These are phyloP conservation scores for Protea cynaroides DNA, from an alignment of 164 flowering plant genomes.

Conservation along the genomic window DNA sequence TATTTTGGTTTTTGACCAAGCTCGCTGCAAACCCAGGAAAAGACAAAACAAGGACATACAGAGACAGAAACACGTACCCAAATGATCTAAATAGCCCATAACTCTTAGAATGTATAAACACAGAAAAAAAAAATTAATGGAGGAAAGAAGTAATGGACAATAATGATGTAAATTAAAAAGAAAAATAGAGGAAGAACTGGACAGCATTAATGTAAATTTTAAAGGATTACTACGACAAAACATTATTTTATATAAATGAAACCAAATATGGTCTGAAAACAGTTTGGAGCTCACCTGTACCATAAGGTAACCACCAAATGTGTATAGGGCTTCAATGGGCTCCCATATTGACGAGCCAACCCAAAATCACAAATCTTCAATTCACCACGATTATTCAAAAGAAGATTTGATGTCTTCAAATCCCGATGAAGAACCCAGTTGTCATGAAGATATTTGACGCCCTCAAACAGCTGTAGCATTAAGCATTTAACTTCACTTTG, in stretches of 20 bases:
- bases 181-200: neutral
- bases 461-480: conserved; percentile 86
- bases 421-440: conserved; percentile 99
- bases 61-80: too few species aligned
- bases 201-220: neutral
- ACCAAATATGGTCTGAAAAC: neutral
- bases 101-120: too few species aligned
- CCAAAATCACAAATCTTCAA: conserved; percentile 98
- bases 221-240: neutral
- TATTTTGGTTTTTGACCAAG: neutral
- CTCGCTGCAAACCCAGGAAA: neutral
- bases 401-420: conserved; percentile 89
- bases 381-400: conserved; percentile 90
- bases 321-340: conserved; percentile 93
- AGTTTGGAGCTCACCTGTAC: conserved; percentile 74
- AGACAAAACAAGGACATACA: too few species aligned
- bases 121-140: too few species aligned
- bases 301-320: conserved; percentile 95
- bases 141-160: neutral
- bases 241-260: neutral
- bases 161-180: neutral
- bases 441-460: conserved; percentile 92
- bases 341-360: conserved; percentile 97
- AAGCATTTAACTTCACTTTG: conserved; percentile 95
- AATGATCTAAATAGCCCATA: too few species aligned